These are phyloP conservation scores for Dalbergia cultrata DNA, from an alignment of 306 rosid genomes.

Conservation along the genomic window DNA sequence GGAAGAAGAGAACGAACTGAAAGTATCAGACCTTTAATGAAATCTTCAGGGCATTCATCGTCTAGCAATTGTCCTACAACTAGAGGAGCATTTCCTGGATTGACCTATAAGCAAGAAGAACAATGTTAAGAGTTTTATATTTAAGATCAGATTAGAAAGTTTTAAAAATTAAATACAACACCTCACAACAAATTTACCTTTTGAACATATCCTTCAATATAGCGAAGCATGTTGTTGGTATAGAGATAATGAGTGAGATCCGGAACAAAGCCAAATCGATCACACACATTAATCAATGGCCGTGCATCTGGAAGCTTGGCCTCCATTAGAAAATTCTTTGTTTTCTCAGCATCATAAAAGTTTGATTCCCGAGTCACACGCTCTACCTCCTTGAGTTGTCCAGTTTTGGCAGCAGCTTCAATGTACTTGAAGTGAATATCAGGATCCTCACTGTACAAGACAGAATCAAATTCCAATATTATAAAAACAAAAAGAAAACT, in stretches of 20 bases:
- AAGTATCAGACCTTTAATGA: conserved; percentile 80
- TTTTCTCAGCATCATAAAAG: conserved; percentile 79
- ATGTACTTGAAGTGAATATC: conserved; percentile 87
- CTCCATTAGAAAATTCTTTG: conserved; percentile 86
- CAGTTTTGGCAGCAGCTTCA: conserved; percentile 89
- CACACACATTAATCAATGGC: conserved; percentile 86
- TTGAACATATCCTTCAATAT: conserved; percentile 88
- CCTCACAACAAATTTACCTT: conserved; percentile 67
- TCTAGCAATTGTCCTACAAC: conserved; percentile 88
- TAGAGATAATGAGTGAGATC: conserved; percentile 91
- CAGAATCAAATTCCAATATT: conserved; percentile 4
- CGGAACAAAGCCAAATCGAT: conserved; percentile 92
- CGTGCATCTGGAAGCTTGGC: conserved; percentile 90
- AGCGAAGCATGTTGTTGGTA: conserved; percentile 84
- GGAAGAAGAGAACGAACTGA: conserved; percentile 89
- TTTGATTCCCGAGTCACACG: conserved; percentile 87
- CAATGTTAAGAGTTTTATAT: conserved; percentile 29
- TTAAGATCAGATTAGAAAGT: conserved; percentile 8
- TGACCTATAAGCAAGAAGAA: conserved; percentile 63
- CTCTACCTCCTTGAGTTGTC: conserved; percentile 87
- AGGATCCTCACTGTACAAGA: conserved; percentile 75
- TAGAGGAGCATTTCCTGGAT: conserved; percentile 85
- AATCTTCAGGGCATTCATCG: conserved; percentile 93
- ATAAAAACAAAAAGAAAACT: background rate
- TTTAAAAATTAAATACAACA: conserved; percentile 1